Evolutionary conservation across 805 yeast genomes (phyloP).

Genomic region (Kodamaea hsintzibuensis): DNA sequence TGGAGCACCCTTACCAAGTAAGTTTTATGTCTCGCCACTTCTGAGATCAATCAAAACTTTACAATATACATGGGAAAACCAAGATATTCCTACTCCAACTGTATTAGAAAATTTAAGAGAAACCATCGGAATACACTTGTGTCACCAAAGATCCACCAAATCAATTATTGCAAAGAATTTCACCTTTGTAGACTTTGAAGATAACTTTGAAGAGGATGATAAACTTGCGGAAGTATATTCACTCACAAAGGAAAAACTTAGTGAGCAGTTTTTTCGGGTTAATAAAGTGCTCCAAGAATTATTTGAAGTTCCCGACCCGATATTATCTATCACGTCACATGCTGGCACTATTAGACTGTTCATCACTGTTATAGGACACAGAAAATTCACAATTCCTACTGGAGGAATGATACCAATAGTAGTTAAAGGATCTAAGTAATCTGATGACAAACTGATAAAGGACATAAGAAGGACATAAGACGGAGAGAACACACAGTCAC

Average conservation of each 20-base stretch:
- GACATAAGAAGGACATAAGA: no score
- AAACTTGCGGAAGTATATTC: slow-evolving; percentile 12
- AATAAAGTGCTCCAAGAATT: slow-evolving; percentile 23
- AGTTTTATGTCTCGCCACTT: slow-evolving; percentile 28
- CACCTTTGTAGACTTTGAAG: slow-evolving; percentile 20
- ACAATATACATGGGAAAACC: slow-evolving; percentile 22
- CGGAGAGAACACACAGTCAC: no score
- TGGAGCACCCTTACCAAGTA: slow-evolving; percentile 26
- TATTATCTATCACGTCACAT: slow-evolving; percentile 26
- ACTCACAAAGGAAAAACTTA: slow-evolving; percentile 16
- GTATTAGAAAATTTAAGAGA: slow-evolving; percentile 25
- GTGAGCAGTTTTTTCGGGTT: slow-evolving; percentile 21
- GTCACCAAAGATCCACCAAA: slow-evolving; percentile 23
- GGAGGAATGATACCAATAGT: slow-evolving; percentile 32
- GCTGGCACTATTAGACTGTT: slow-evolving; percentile 30
- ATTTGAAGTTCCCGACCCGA: slow-evolving; percentile 16
- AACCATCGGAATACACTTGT: slow-evolving; percentile 26
- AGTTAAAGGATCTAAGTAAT: slow-evolving; percentile 19
- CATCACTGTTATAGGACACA: slow-evolving; percentile 28
- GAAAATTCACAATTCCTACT: slow-evolving; percentile 29
- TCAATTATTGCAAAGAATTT: slow-evolving; percentile 17
- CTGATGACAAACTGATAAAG: background rate
- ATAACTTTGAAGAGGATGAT: slow-evolving; percentile 23
- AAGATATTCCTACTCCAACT: slow-evolving; percentile 17
- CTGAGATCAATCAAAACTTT: slow-evolving; percentile 26